Conservation (phyloP, 768 basidiomycete genomes). For the Lanmaoa pseudosensibilis region DNA sequence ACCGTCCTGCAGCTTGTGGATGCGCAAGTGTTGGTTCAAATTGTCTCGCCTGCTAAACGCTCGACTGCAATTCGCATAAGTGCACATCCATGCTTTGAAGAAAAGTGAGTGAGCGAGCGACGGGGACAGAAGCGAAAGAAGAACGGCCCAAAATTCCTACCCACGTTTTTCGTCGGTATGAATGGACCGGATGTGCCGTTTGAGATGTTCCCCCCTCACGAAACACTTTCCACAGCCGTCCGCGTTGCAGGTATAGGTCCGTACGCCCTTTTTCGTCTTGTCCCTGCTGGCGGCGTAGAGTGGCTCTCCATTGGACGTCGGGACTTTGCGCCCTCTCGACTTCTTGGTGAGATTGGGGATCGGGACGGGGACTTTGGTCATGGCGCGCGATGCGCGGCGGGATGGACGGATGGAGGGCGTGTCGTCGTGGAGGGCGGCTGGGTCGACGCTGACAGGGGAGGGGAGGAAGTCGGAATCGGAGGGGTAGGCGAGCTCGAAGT, state of each 20-base stretch:
- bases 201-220: conserved; percentile 75
- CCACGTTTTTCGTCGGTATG: conserved; percentile 84
- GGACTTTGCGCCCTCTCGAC: conserved; percentile 49
- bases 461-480: conserved; percentile 28
- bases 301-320: conserved; percentile 33
- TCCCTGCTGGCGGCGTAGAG: conserved; percentile 28
- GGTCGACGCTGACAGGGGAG: conserved; percentile 11
- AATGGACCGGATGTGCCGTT: conserved; percentile 76
- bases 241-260: conserved; percentile 66
- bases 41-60: conserved; percentile 77
- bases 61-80: conserved; percentile 63
- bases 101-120: neutral
- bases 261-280: conserved; percentile 35
- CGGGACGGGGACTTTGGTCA: conserved; percentile 40
- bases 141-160: conserved; percentile 28
- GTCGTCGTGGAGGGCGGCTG: conserved; percentile 1
- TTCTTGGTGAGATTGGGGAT: conserved; percentile 53
- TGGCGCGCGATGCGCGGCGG: conserved; percentile 24
- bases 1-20: conserved; percentile 42
- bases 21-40: conserved; percentile 68
- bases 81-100: conserved; percentile 44
- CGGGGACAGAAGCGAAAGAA: too few species aligned
- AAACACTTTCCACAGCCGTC: conserved; percentile 79
- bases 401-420: conserved; percentile 13
- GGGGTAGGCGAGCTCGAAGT: conserved; percentile 15